Base-by-base conservation (phyloP, 2,329 filamentous ascomycete genomes). In the Fusarium sp. region DNA sequence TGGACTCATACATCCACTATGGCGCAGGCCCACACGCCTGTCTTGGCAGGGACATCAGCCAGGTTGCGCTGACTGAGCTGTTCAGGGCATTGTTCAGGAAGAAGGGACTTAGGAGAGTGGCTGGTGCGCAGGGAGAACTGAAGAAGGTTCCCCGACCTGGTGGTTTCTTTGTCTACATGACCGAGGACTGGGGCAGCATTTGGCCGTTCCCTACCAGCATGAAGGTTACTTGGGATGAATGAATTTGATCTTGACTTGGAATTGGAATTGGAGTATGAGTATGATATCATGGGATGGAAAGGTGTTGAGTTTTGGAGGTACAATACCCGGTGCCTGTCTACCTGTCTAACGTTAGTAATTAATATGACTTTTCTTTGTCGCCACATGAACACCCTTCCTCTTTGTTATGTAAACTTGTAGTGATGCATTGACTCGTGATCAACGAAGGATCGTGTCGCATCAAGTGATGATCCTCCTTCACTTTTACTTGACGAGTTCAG, bases 11-110 rank as follows among this genome's bases (percentile, higher is more conserved):
- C 77, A 84, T 92, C 65, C 85, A 88, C 77, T 90, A 90, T 69
- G 87, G 87, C 15, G 81, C 85, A 1, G 91, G 90, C 0, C 85
- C 90, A 7, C 88, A 92, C 73, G 82, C 86, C 5, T 90, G 87
- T 64, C 82, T 93, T 0, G 91, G 90, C 2, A 83, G 84, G 27
- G 86, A 90, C 18, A 84, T 87, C 15, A 88, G 85, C 75, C 84
- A 89, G 66, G 83, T 88, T 3, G 90, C 88, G 0, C 80, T 94
- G 62, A 87, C 88, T 1, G 87, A 90, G 69, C 90, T 93, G 83
- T 86, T 94, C 78, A 87, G 91, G 49, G 86, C 87, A 1, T 80
- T 93, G 3, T 91, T 91, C 73, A 81, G 84, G 62, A 82, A 88
- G 71, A 84, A 86, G 70, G 89, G 88, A 57, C 77, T 94, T 13